These are phyloP conservation scores for Candida xiaguanensis DNA, from an alignment of 805 yeast genomes.

Conservation along the genomic window DNA sequence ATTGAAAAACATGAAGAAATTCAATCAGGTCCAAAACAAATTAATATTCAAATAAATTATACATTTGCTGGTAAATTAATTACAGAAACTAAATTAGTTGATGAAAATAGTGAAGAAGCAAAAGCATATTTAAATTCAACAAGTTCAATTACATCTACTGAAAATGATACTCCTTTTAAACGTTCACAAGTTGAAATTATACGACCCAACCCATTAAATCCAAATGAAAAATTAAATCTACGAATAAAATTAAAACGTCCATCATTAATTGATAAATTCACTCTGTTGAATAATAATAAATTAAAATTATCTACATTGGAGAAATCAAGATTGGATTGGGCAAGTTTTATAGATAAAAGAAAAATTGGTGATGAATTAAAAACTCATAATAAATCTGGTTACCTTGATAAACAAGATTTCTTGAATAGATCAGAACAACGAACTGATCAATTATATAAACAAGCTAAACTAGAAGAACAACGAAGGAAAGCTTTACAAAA, in stretches of 20 bases:
- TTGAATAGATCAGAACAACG: conserved; percentile 67
- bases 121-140: conserved; percentile 68
- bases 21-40: conserved; percentile 39
- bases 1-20: conserved; percentile 4
- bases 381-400: conserved; percentile 84
- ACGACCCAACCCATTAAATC: conserved; percentile 27
- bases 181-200: conserved; percentile 32
- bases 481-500: conserved; percentile 2
- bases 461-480: conserved; percentile 36
- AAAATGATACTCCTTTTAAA: conserved; percentile 9
- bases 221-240: conserved; percentile 32
- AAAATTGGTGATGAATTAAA: conserved; percentile 81
- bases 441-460: conserved; percentile 47
- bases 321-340: conserved; percentile 93
- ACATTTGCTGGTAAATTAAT: conserved; percentile 86
- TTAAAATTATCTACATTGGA: conserved; percentile 83
- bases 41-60: conserved; percentile 72
- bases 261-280: conserved; percentile 71
- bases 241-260: conserved; percentile 66
- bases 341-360: conserved; percentile 82
- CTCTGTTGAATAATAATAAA: conserved; percentile 58
- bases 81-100: conserved; percentile 76
- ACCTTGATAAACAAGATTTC: conserved; percentile 87
- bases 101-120: conserved; percentile 78
- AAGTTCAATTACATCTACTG: conserved; percentile 23